Conservation (phyloP, 306 rosid genomes). For the Macrotyloma uniflorum region DNA sequence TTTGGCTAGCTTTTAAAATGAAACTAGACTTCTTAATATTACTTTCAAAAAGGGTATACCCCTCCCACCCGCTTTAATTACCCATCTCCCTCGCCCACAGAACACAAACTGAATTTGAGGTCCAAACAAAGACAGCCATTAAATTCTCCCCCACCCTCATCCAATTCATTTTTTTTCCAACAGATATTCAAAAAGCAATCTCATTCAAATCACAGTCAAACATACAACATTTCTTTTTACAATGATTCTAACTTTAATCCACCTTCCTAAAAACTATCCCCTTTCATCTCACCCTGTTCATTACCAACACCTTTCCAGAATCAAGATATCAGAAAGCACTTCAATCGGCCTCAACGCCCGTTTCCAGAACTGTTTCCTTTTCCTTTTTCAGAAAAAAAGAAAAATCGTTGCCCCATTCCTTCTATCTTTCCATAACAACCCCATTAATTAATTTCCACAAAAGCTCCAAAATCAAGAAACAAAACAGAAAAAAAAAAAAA, state of each 20-base stretch:
- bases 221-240: background rate
- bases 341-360: constrained; percentile 14
- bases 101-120: constrained; percentile 14
- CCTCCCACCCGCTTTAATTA: constrained; percentile 43
- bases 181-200: background rate
- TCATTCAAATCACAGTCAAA: background rate
- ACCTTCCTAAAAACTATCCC: background rate
- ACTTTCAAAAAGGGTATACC: constrained; percentile 32
- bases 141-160: background rate
- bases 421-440: constrained; percentile 26
- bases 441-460: constrained; percentile 22
- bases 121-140: constrained; percentile 18
- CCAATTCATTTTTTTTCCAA: background rate
- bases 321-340: background rate
- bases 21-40: constrained; percentile 34
- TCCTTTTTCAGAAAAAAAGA: too few species aligned
- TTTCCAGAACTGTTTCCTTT: background rate
- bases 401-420: background rate
- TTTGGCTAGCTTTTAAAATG: constrained; percentile 42
- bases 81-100: constrained; percentile 26
- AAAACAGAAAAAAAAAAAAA: too few species aligned
- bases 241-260: background rate
- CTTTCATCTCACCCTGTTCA: constrained; percentile 1
- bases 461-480: background rate
- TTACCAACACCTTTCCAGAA: constrained; percentile 15